Evolutionary conservation across 169 alveolate genomes (phyloP), one percentile per base, ranked within the genome.

Genomic region (Eimeria tenella): DNA sequence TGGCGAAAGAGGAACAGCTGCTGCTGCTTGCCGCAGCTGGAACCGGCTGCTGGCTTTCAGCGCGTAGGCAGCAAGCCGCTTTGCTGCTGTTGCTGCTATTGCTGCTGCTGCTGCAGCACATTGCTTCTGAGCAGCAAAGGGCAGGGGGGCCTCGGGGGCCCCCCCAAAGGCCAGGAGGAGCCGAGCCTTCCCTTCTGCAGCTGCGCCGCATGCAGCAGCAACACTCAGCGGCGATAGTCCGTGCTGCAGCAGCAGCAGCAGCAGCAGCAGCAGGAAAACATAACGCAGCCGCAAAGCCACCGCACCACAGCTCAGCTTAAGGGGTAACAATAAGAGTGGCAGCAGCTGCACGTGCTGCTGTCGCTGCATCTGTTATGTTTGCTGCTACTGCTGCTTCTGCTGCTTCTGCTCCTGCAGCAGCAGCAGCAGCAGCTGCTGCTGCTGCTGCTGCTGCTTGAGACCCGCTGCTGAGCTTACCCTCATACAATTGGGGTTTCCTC

Each of bases 161-260:
- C 63, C 90, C 4, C 90, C 90, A 42, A 50, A 82, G 23, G 53
- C 73, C 75, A 82, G 74, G 53, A 82, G 74, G 19, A 82, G 74
- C 55, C 63, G 42, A 4, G 62, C 74, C 42, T 82, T 82, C 75
- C 17, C 75, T n/a, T 65, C 75, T n/a, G 75, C 75, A 10, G 75
- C 13, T 5, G 23, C 10, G 75, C 42, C 9, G 7, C 42, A n/a
- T 19, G 75, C 62, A 17, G 90, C 90, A 4, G 90, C 90, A 6
- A 58, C 90, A 56, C 62, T 31, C 15, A 82, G 55, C 23, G 90
- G 62, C 5, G 70, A n/a, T 8, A 82, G 56, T 10, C 74, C 74
- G 23, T 82, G 90, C 90, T 82, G 89, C 52, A 73, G 83, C 83
- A 73, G 56, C 83, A 73, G n/a, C 83, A n/a, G 75, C 42, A 13